Evolutionary conservation across 2,329 filamentous ascomycete genomes (phyloP).

Genomic region (Stachybotrys chlorohalonatus): DNA sequence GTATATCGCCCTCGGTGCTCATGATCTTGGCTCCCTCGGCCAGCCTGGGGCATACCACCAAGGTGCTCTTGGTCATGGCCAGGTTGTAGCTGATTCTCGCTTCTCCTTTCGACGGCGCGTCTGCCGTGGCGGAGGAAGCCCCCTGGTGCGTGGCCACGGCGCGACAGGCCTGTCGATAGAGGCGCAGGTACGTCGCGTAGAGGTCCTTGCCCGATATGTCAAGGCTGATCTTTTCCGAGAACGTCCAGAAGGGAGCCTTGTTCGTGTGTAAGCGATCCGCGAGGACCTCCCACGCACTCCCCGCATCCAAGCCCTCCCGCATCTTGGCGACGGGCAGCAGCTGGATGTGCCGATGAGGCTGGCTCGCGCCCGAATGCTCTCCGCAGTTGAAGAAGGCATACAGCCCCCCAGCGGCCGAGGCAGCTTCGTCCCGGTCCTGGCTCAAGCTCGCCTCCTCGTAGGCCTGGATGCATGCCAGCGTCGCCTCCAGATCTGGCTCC

Average conservation of each 20-base stretch:
- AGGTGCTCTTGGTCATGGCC: conserved; percentile 43
- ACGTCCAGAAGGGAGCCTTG: conserved; percentile 33
- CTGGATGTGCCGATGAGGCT: conserved; percentile 64
- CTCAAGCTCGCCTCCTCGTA: conserved; percentile 27
- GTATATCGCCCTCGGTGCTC: conserved; percentile 16
- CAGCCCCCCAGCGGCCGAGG: conserved; percentile 24
- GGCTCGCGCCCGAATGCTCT: conserved; percentile 57
- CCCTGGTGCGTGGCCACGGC: conserved; percentile 20
- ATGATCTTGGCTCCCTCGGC: conserved; percentile 36
- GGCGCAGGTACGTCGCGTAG: conserved; percentile 31
- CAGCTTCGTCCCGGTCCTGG: background rate
- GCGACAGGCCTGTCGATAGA: conserved; percentile 36
- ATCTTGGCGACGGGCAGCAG: conserved; percentile 59
- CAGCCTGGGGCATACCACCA: conserved; percentile 46
- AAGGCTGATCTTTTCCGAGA: conserved; percentile 27
- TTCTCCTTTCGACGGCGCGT: conserved; percentile 24
- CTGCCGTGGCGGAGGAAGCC: conserved; percentile 1
- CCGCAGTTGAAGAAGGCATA: conserved; percentile 67
- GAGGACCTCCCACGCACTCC: conserved; percentile 37
- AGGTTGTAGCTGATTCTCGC: conserved; percentile 56
- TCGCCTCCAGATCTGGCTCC: conserved; percentile 47
- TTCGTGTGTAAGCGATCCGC: conserved; percentile 26
- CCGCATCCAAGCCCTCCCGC: conserved; percentile 37
- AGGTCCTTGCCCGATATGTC: conserved; percentile 26
- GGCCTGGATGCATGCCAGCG: conserved; percentile 51